phyloP scores from a whole-genome alignment of 2,329 filamentous ascomycete species.

The Karstenula rhodostoma region DNA sequence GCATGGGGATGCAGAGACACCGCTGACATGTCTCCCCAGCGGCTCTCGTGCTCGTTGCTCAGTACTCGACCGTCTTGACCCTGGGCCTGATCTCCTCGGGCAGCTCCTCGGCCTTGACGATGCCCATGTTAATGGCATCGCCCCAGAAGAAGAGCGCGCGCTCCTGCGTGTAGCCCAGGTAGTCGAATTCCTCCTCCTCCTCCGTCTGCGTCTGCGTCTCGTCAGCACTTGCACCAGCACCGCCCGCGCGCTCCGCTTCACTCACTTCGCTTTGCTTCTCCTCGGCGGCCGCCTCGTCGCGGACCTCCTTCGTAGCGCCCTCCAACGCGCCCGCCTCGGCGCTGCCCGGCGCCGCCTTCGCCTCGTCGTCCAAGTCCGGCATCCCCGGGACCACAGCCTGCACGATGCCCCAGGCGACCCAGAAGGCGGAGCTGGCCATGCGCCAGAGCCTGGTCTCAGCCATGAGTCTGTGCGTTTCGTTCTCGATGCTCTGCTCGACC shows the following conservation, averaged over 20 bases:
- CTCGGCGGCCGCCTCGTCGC: slow-evolving; percentile 23
- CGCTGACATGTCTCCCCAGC: too few species aligned
- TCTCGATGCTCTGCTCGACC: slow-evolving; percentile 67
- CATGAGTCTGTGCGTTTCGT: slow-evolving; percentile 73
- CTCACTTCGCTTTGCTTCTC: slow-evolving; percentile 37
- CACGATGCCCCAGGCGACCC: slow-evolving; percentile 96
- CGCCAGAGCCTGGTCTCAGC: slow-evolving; percentile 87
- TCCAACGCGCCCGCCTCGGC: slow-evolving; percentile 39
- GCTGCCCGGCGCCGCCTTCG: slow-evolving; percentile 22
- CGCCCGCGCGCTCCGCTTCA: slow-evolving; percentile 33
- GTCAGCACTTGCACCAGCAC: slow-evolving; percentile 49
- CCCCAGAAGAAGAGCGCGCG: slow-evolving; percentile 94
- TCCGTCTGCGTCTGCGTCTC: slow-evolving; percentile 56
- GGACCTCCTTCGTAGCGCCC: slow-evolving; percentile 32
- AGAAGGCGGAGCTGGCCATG: slow-evolving; percentile 84
- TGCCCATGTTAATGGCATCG: slow-evolving; percentile 79
- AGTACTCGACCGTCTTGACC: slow-evolving; percentile 76
- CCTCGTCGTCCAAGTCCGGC: slow-evolving; percentile 56
- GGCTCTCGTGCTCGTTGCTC: background rate
- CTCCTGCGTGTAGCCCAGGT: slow-evolving; percentile 89
- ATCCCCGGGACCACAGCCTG: slow-evolving; percentile 87
- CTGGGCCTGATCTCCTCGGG: slow-evolving; percentile 69
- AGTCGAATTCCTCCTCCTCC: slow-evolving; percentile 85
- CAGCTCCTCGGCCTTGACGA: slow-evolving; percentile 79
- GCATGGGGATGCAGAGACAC: too few species aligned